Evolutionary conservation across 768 basidiomycete species (phyloP).

Genomic region (Hemileccinum rubropunctum): DNA sequence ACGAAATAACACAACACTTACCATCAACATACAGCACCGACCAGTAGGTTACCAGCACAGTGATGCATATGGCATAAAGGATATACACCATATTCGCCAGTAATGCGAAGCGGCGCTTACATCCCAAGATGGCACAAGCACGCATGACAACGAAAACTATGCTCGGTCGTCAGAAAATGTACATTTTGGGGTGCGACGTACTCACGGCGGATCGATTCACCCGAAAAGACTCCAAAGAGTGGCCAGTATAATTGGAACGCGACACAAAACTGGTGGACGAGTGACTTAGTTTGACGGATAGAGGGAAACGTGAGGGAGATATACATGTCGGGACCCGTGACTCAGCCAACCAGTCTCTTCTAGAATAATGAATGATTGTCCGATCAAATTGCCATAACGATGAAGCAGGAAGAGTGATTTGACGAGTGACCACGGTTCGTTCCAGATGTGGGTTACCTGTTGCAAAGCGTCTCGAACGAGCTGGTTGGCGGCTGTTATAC

Average conservation of each 20-base stretch:
- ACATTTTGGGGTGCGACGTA: background rate
- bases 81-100: constrained; percentile 6
- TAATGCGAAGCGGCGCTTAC: background rate
- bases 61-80: constrained; percentile 2
- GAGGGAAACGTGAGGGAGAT: background rate
- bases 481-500: too few relatives aligned
- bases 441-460: constrained; percentile 20
- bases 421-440: constrained; percentile 8
- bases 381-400: constrained; percentile 14
- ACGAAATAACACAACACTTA: background rate
- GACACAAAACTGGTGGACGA: constrained; percentile 4
- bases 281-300: background rate
- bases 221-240: background rate
- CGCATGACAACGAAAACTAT: constrained; percentile 27
- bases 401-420: constrained; percentile 15
- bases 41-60: background rate
- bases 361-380: constrained; percentile 20
- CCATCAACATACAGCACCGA: background rate
- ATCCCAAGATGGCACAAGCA: constrained; percentile 23
- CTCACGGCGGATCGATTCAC: constrained; percentile 15
- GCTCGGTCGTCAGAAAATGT: background rate
- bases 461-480: background rate
- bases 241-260: background rate
- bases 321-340: constrained; percentile 10
- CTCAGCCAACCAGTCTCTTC: constrained; percentile 22